A percentile compares a stretch with the other conserved stretches of the same genome.
Conservation (phyloP, 1,139 yeast species). For the Nadsonia starkeyi-henricii region DNA sequence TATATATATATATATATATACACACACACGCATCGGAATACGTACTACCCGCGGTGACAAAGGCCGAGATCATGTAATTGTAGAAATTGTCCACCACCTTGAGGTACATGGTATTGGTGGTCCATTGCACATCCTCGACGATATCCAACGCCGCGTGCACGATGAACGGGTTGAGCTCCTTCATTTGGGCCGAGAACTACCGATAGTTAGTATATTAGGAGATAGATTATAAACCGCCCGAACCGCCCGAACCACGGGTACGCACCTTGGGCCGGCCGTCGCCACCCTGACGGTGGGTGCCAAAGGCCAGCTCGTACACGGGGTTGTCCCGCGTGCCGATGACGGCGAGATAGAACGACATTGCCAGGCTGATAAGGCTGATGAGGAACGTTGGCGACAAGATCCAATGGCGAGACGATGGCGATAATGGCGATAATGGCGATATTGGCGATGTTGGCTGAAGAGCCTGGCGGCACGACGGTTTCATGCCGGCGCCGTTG, state of each 20-base stretch:
- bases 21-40: not conserved
- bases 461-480: too few relatives aligned
- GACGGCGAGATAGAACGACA: slow-evolving; percentile 78
- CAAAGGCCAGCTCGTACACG: slow-evolving; percentile 75
- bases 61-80: slow-evolving; percentile 67
- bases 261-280: slow-evolving; percentile 41
- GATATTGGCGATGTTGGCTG: too few relatives aligned
- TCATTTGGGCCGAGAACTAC: slow-evolving; percentile 51
- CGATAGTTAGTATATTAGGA: not conserved
- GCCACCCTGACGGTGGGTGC: slow-evolving; percentile 51
- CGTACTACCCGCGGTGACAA: slow-evolving; percentile 64
- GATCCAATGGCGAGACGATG: too few relatives aligned
- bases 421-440: too few relatives aligned
- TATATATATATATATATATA: not conserved
- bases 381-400: too few relatives aligned
- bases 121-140: slow-evolving; percentile 83
- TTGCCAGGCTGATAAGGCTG: slow-evolving; percentile 11
- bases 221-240: too few relatives aligned
- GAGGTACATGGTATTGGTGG: slow-evolving; percentile 45
- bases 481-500: too few relatives aligned
- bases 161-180: slow-evolving; percentile 76
- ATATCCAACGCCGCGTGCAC: slow-evolving; percentile 80
- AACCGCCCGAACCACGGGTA: not conserved
- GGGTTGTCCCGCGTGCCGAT: slow-evolving; percentile 83
- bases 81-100: slow-evolving; percentile 79